Conservation (phyloP, 2,329 filamentous ascomycete species). For the Cladosporium sp. region DNA sequence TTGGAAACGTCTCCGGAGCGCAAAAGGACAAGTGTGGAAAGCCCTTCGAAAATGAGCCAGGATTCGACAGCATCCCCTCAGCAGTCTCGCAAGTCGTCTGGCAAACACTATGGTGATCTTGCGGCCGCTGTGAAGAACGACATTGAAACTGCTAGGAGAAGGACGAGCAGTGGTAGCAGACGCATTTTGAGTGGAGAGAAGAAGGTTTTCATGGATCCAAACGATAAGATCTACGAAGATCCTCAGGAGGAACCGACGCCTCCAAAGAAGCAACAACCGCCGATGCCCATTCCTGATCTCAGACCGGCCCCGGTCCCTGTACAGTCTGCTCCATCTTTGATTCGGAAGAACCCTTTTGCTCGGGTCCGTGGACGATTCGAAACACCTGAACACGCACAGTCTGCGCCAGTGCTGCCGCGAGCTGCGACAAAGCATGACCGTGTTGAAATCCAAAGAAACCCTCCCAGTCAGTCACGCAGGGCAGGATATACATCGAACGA, state of each 20-base stretch:
- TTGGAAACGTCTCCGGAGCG: neutral
- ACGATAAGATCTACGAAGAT: conserved; percentile 87
- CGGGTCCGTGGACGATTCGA: conserved; percentile 54
- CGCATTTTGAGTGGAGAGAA: conserved; percentile 68
- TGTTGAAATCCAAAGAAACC: conserved; percentile 79
- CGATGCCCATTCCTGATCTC: conserved; percentile 21
- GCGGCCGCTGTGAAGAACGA: conserved; percentile 32
- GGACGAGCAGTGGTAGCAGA: conserved; percentile 62
- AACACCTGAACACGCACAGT: conserved; percentile 40
- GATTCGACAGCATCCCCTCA: neutral
- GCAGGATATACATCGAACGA: conserved; percentile 72
- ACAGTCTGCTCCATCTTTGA: conserved; percentile 35
- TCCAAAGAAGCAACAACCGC: conserved; percentile 15
- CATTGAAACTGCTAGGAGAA: conserved; percentile 35
- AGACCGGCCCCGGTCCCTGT: conserved; percentile 28
- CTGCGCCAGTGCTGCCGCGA: conserved; percentile 40
- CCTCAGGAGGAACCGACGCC: conserved; percentile 50
- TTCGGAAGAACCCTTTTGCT: conserved; percentile 64
- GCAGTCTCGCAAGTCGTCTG: neutral
- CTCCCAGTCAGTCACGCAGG: conserved; percentile 77
- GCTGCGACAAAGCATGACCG: conserved; percentile 36
- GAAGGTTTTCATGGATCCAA: conserved; percentile 62
- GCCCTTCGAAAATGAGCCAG: conserved; percentile 1
- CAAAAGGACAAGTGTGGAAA: conserved; percentile 14
- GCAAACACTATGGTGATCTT: conserved; percentile 33